Evolutionary conservation across 2,329 filamentous ascomycete genomes (phyloP), one percentile per base, ranked within the genome.

Genomic region (Aspergillus sp.): DNA sequence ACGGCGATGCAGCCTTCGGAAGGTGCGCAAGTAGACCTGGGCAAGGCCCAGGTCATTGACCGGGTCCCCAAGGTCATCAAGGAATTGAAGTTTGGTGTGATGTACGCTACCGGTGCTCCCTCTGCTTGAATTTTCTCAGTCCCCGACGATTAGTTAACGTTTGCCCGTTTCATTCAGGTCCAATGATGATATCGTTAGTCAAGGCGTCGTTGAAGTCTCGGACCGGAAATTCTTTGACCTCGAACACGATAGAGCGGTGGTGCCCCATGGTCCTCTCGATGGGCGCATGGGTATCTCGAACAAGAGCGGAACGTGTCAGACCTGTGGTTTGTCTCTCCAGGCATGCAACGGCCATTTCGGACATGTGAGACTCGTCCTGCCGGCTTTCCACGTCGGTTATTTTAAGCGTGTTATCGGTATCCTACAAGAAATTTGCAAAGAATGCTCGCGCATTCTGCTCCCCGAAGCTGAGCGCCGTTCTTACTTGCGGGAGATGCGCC

Each of bases 321-420:
- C 93, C 12, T 98, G 93, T 65, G 82, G 87, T 43, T 82, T 90
- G 62, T 79, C 83, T 13, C 75, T 97, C 25, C 81, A 89, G 60
- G 83, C 85, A 55, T 98, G 93, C 69, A 93, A 89, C 58, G 93
- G 93, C 10, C 93, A 98, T 69, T 98, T 97, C 63, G 93, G 93
- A 42, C 86, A 96, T 69, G 86, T 98, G 60, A 84, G 88, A 61
- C 80, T 98, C 12, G 88, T 91, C 1, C 76, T 98, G 45, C 93
- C 93, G 3, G 89, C 86, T 39, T 97, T 97, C 63, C 93, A 98
- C 65, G 90, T 97, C 55, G 93, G 93, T 33, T 98, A 96, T 65
- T 81, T 98, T 60, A 93, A 90, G 65, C 90, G 94, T 66, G 89
- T 93, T 54, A 91, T 95, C 64, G 85, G 84, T 41, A 90, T 95